Evolutionary conservation across 208 protist species (phyloP).

Genomic region (Leishmania martiniquensis): DNA sequence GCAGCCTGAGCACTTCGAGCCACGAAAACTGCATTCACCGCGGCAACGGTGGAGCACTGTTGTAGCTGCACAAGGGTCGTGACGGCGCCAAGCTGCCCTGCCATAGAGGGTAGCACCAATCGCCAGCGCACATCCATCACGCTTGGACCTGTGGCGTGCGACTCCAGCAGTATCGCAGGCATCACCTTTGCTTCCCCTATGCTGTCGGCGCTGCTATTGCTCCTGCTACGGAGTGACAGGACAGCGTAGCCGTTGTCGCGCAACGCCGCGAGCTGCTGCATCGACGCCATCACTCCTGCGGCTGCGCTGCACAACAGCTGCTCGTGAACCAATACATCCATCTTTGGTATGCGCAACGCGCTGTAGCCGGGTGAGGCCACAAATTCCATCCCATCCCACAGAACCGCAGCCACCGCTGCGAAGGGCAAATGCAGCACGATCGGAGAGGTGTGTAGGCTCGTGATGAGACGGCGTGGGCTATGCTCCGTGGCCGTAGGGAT

Average conservation of each 20-base stretch:
- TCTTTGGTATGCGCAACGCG: slow-evolving; percentile 18
- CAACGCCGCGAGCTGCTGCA: slow-evolving; percentile 7
- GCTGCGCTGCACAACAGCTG: slow-evolving; percentile 6
- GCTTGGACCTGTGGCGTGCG: slow-evolving; percentile 11
- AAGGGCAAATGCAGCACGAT: slow-evolving; percentile 40
- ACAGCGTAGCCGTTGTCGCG: slow-evolving; percentile 22
- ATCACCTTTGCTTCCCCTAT: background rate
- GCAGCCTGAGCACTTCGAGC: slow-evolving; percentile 17
- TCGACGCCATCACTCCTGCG: slow-evolving; percentile 1
- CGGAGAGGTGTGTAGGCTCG: slow-evolving; percentile 38
- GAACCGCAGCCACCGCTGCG: slow-evolving; percentile 36
- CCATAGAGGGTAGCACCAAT: slow-evolving; percentile 21
- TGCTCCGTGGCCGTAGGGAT: background rate
- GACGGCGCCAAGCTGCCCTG: slow-evolving; percentile 5
- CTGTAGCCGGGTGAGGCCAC: slow-evolving; percentile 24
- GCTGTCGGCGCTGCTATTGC: background rate
- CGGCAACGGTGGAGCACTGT: slow-evolving; percentile 14
- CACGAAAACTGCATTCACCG: slow-evolving; percentile 9
- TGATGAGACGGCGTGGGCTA: slow-evolving; percentile 27
- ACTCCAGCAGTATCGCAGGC: slow-evolving; percentile 26
- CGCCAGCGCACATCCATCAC: slow-evolving; percentile 17
- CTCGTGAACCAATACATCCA: slow-evolving; percentile 33
- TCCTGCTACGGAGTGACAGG: slow-evolving; percentile 16
- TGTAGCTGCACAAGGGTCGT: slow-evolving; percentile 24
- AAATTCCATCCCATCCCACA: slow-evolving; percentile 50